Evolutionary conservation across 2,329 filamentous ascomycete species (phyloP).

Genomic region (Aureobasidium sp.): DNA sequence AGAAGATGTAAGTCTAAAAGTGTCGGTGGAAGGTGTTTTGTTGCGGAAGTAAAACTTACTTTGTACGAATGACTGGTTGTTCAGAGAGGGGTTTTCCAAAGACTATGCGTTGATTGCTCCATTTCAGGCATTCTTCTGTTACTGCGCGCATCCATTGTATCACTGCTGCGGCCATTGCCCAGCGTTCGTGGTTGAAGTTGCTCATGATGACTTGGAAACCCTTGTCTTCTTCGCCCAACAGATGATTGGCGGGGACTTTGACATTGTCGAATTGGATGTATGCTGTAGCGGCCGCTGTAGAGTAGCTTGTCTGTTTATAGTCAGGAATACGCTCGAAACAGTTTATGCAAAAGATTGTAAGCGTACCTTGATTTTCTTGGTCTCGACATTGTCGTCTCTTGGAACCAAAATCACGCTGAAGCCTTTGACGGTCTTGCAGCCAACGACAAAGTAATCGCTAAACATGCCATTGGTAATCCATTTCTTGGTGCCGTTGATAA

Average conservation of each 20-base stretch:
- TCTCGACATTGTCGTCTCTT: constrained; percentile 67
- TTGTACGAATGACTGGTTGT: constrained; percentile 73
- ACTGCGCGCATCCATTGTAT: constrained; percentile 60
- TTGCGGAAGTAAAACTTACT: constrained; percentile 37
- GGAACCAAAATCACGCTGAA: constrained; percentile 71
- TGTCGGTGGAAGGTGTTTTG: not conserved
- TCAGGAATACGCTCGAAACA: not conserved
- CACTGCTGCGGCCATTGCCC: constrained; percentile 44
- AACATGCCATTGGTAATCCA: constrained; percentile 81
- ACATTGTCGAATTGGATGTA: constrained; percentile 81
- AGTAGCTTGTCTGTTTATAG: constrained; percentile 58
- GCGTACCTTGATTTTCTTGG: constrained; percentile 58
- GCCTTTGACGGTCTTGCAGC: constrained; percentile 71
- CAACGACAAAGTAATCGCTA: constrained; percentile 76
- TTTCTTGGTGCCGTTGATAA: constrained; percentile 69
- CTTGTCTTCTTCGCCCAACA: constrained; percentile 77
- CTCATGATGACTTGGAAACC: constrained; percentile 76
- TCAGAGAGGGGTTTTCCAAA: constrained; percentile 77
- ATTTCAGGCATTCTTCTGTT: constrained; percentile 80
- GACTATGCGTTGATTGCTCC: constrained; percentile 78
- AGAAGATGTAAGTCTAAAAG: constrained; percentile 24
- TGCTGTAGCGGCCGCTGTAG: constrained; percentile 67
- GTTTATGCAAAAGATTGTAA: not conserved
- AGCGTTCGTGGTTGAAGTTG: constrained; percentile 71
- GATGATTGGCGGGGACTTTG: constrained; percentile 71